Base-by-base conservation (phyloP, 352 stramenopile genomes). In the Saprolegnia parasitica region DNA sequence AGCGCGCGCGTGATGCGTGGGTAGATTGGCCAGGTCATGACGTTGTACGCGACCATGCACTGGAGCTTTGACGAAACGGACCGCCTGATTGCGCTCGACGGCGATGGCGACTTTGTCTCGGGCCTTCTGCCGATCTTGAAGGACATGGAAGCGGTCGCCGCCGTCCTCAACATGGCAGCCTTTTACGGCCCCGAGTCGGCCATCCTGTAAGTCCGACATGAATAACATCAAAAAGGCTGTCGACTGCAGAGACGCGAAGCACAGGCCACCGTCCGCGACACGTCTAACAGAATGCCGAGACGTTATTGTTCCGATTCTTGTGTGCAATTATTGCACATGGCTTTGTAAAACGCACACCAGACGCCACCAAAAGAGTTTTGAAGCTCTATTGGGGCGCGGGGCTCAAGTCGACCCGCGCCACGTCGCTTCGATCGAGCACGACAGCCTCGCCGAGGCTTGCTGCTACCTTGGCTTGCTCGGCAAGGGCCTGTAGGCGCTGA, bases 61-160 rank as follows among this genome's bases (percentile, higher is more conserved):
- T 68, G 40, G 40, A 56, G 35, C 35, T 68, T 68, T 40, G 46
- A 68, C 50, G 62, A 68, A 9, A 18, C 37, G 11, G 62, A 68
- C 20, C 10, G 15, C 13, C n/a, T 68, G n/a, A 24, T 55, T 10
- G 26, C 21, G 6, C n/a, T 68, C n/a, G 20, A 37, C 13, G 62
- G 62, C 18, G 35, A 16, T 20, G 62, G 21, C n/a, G 50, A 68
- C 45, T 68, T 68, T 39, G 52, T 32, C 10, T 46, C 23, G 16
- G 62, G 62, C 10, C 40, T 68, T 21, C 20, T 47, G 16, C 13
- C 46, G 11, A 57, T 68, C 24, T 40, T 68, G 20, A 37, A 20
- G 6, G 49, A 35, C 35, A n/a, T 45, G 3, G 62, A 57, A 37
- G 46, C 47, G 35, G 62, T 68, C 47, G 62, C n/a, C 8, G 26